These are phyloP conservation scores for Xylaria telfairii DNA, from an alignment of 495 filamentous ascomycete genomes.

Conservation along the genomic window DNA sequence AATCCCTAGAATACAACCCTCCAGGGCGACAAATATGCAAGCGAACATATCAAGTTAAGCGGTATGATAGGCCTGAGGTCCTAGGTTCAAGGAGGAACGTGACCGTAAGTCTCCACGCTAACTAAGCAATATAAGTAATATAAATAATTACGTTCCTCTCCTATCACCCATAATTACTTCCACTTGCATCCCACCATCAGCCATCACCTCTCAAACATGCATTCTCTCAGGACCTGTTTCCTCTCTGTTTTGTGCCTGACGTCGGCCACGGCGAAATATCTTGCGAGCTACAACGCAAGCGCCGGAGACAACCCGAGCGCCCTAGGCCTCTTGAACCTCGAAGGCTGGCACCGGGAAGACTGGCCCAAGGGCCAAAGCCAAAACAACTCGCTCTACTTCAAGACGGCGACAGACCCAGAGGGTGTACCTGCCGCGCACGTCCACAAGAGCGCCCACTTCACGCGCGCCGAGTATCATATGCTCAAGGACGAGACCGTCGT, in stretches of 20 bases:
- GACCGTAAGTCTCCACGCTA: background rate
- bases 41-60: no score
- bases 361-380: constrained; percentile 21
- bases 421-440: constrained; percentile 23
- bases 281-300: constrained; percentile 19
- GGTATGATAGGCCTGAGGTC: background rate
- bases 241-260: constrained; percentile 7
- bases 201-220: constrained; percentile 1
- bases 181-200: background rate
- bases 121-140: background rate
- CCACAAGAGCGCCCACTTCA: constrained; percentile 24
- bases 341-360: constrained; percentile 15
- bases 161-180: background rate
- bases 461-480: constrained; percentile 25
- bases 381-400: constrained; percentile 21
- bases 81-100: background rate
- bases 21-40: no score
- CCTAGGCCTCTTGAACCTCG: constrained; percentile 14
- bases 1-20: no score
- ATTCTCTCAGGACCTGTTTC: constrained; percentile 5
- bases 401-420: constrained; percentile 16
- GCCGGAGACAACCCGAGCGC: constrained; percentile 16
- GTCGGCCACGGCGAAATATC: constrained; percentile 17
- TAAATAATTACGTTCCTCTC: background rate
- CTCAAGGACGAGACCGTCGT: constrained; percentile 4